phyloP scores from a whole-genome alignment of 2,329 filamentous ascomycete genomes.

The Capronia coronata region DNA sequence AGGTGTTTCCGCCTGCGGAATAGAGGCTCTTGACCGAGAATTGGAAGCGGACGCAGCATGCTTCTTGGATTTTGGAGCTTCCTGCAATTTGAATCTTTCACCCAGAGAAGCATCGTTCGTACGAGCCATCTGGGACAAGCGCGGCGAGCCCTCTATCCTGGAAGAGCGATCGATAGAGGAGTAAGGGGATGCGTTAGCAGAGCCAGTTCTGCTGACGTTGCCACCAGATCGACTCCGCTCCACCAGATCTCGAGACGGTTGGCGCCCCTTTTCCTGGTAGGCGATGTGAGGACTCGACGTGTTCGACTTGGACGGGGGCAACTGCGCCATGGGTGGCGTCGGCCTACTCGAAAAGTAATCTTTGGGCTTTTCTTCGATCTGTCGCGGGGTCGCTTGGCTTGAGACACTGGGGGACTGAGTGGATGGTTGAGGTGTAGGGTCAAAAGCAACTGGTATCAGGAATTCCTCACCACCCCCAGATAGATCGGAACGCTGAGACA shows the following conservation, averaged over 20 bases:
- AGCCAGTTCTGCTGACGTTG: constrained; percentile 24
- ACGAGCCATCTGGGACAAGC: constrained; percentile 15
- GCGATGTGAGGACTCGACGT: constrained; percentile 72
- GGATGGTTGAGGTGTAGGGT: constrained; percentile 57
- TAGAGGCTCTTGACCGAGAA: constrained; percentile 32
- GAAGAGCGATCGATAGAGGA: constrained; percentile 12
- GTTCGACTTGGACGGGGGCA: constrained; percentile 30
- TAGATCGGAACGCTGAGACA: constrained; percentile 51
- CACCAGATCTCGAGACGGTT: constrained; percentile 30
- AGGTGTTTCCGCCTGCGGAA: constrained; percentile 16
- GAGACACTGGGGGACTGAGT: constrained; percentile 45
- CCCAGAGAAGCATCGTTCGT: constrained; percentile 18
- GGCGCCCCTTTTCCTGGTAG: constrained; percentile 75
- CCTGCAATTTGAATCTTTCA: constrained; percentile 71
- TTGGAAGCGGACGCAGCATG: constrained; percentile 34
- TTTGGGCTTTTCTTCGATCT: constrained; percentile 43
- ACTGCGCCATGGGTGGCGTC: constrained; percentile 33
- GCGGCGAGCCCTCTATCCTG: constrained; percentile 16
- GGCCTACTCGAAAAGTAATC: constrained; percentile 52
- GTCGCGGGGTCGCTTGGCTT: constrained; percentile 40
- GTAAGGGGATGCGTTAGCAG: constrained; percentile 19
- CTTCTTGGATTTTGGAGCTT: constrained; percentile 63
- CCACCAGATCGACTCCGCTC: constrained; percentile 39
- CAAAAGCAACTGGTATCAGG: constrained; percentile 68
- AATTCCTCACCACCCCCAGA: constrained; percentile 61